Percentiles rank a stretch among this genome's conserved stretches.
phyloP scores from a whole-genome alignment of 352 stramenopile species.

The Phytopythium litorale region DNA sequence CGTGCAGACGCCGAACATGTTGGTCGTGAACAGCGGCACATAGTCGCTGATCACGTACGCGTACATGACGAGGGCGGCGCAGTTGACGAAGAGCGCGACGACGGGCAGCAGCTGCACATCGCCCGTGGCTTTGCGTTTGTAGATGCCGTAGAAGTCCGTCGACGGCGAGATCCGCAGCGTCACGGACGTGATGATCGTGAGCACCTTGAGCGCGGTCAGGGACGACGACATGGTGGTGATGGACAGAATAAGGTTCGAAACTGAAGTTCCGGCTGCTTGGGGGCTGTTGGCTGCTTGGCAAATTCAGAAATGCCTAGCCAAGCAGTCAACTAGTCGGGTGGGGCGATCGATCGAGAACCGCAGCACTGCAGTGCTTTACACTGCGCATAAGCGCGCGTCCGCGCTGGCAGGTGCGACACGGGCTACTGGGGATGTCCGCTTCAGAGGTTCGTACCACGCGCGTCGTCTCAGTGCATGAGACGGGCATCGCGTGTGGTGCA shows the following conservation, averaged over 20 bases:
- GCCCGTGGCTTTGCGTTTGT: slow-evolving; percentile 6
- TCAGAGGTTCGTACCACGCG: background rate
- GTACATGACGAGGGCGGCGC: slow-evolving; percentile 7
- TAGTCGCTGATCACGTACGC: slow-evolving; percentile 21
- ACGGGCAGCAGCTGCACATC: slow-evolving; percentile 9
- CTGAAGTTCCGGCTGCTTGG: background rate
- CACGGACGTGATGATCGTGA: slow-evolving; percentile 8
- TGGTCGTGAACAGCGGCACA: slow-evolving; percentile 54
- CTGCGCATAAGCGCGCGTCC: background rate
- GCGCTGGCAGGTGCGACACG: background rate
- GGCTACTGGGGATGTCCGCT: background rate
- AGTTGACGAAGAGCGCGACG: slow-evolving; percentile 8
- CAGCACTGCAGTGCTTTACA: background rate
- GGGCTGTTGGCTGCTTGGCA: background rate
- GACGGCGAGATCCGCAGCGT: slow-evolving; percentile 6
- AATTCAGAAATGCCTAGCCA: slow-evolving; percentile 5
- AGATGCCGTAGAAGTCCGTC: slow-evolving; percentile 3
- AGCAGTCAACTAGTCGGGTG: background rate
- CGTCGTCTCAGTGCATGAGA: slow-evolving; percentile 1
- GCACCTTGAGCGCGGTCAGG: slow-evolving; percentile 5
- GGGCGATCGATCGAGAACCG: background rate
- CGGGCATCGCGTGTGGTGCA: background rate
- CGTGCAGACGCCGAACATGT: slow-evolving; percentile 34
- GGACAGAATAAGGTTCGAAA: background rate
- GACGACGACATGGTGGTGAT: slow-evolving; percentile 17